These are phyloP conservation scores for Fusarium dlaminii DNA, from an alignment of 2,329 filamentous ascomycete species.

Conservation along the genomic window DNA sequence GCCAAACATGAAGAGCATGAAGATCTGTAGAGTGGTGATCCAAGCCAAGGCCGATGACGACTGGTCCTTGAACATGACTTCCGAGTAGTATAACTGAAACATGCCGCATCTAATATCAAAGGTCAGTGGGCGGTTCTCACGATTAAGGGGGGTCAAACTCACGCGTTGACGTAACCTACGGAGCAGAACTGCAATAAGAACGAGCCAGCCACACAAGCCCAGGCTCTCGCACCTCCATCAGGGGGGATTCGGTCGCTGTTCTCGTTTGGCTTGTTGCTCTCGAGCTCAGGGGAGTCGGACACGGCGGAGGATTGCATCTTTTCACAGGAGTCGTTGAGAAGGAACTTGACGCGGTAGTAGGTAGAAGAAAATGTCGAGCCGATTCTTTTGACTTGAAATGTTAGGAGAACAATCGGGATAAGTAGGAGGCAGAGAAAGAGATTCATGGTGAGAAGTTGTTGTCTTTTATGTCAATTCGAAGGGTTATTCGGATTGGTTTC, in stretches of 20 bases:
- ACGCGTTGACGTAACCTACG: neutral
- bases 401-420: neutral
- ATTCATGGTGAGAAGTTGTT: neutral
- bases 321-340: neutral
- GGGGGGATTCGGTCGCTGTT: neutral
- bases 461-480: neutral
- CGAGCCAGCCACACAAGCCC: neutral
- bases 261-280: neutral
- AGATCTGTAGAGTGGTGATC: neutral
- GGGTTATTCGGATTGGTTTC: neutral
- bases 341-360: neutral
- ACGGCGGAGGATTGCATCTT: neutral
- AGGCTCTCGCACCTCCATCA: neutral
- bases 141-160: neutral
- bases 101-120: neutral
- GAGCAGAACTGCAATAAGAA: neutral
- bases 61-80: neutral
- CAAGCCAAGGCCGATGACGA: neutral
- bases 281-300: neutral
- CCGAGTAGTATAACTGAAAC: neutral
- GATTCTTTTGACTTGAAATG: neutral
- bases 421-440: neutral
- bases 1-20: neutral
- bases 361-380: neutral
- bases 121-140: neutral